These are phyloP conservation scores for Pisolithus sp. DNA, from an alignment of 768 basidiomycete genomes.

Conservation along the genomic window DNA sequence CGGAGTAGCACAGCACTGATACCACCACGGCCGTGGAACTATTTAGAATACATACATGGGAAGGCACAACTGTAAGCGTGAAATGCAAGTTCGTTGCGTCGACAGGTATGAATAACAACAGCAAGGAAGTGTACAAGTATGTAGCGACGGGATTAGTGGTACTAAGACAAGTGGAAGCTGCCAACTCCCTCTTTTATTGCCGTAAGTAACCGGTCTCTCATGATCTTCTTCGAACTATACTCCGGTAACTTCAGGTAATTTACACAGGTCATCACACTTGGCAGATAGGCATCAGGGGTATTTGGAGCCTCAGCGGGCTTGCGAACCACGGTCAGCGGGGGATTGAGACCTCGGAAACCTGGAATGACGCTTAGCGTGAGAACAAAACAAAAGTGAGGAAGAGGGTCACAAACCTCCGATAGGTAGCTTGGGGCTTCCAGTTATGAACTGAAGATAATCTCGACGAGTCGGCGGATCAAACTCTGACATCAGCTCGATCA, in stretches of 20 bases:
- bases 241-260: constrained; percentile 96
- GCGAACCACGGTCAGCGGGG: constrained; percentile 91
- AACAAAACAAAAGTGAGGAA: background rate
- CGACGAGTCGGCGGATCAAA: constrained; percentile 72
- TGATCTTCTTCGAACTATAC: constrained; percentile 80
- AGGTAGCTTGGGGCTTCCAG: constrained; percentile 93
- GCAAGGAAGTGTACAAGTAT: constrained; percentile 11
- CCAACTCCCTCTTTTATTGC: constrained; percentile 94
- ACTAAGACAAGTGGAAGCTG: constrained; percentile 92
- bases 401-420: constrained; percentile 69
- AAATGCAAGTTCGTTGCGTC: constrained; percentile 1
- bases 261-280: constrained; percentile 98
- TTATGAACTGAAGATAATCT: constrained; percentile 92
- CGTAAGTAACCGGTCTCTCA: constrained; percentile 73
- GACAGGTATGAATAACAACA: constrained; percentile 6
- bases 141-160: constrained; percentile 16
- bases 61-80: no score
- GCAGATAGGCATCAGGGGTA: constrained; percentile 88
- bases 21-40: no score
- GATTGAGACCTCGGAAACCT: constrained; percentile 95
- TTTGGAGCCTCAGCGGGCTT: constrained; percentile 93
- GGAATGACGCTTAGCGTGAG: constrained; percentile 3
- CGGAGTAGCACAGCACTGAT: no score
- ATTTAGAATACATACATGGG: no score
- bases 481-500: constrained; percentile 80